Evolutionary conservation across 2,329 filamentous ascomycete genomes (phyloP).

Genomic region (Coleophoma eucalyptorum): DNA sequence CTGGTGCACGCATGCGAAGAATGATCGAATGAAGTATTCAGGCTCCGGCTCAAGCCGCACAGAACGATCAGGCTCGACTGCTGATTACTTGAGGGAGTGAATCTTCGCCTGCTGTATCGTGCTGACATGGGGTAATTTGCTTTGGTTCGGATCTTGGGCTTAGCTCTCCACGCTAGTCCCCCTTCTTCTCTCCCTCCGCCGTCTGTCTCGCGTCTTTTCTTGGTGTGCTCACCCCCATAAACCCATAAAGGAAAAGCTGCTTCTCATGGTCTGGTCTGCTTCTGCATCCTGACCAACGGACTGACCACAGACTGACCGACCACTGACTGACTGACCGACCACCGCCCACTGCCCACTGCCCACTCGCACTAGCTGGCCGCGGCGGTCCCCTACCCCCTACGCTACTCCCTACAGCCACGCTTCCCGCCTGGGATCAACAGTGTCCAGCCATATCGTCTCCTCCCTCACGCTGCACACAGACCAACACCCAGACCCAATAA

Average conservation of each 20-base stretch:
- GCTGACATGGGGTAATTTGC: background rate
- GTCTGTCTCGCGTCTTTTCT: no score
- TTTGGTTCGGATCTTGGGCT: background rate
- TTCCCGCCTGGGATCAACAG: conserved; percentile 19
- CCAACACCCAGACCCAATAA: conserved; percentile 22
- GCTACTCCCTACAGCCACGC: conserved; percentile 10
- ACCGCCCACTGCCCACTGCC: background rate
- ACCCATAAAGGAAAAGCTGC: no score
- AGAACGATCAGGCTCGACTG: background rate
- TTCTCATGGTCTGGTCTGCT: no score
- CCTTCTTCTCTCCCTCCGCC: background rate
- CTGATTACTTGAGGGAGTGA: background rate
- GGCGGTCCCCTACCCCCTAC: background rate
- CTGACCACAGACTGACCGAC: no score
- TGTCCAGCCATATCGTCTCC: conserved; percentile 14
- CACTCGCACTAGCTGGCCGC: background rate
- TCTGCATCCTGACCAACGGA: no score
- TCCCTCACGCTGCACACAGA: conserved; percentile 12
- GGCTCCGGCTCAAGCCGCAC: background rate
- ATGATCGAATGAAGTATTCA: no score
- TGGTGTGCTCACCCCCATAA: no score
- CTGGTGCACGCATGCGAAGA: no score
- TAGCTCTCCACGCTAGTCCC: background rate
- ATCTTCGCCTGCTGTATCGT: background rate
- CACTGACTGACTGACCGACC: no score